Conservation (phyloP, 2,329 filamentous ascomycete genomes). For the Magnaporthiopsis rhizophila region DNA sequence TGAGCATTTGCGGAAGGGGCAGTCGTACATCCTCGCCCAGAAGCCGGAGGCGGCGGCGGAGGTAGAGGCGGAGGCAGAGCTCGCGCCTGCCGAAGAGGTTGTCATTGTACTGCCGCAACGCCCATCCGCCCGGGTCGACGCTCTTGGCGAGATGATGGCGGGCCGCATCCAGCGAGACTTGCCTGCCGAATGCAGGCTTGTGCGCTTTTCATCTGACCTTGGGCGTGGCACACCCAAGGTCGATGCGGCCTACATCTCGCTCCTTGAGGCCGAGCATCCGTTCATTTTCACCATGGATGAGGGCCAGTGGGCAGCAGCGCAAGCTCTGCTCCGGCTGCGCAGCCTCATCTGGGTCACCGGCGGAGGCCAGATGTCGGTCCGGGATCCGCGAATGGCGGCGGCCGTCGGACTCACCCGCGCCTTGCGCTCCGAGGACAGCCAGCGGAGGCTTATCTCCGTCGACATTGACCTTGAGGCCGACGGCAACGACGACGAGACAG, state of each 20-base stretch:
- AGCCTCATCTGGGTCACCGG: constrained; percentile 40
- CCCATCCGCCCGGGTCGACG: not conserved
- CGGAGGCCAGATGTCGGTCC: constrained; percentile 29
- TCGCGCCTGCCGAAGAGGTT: not conserved
- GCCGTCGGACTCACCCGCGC: constrained; percentile 39
- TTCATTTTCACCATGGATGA: constrained; percentile 31
- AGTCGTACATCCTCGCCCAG: not conserved
- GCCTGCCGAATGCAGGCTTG: not conserved
- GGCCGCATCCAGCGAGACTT: not conserved
- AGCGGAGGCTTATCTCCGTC: constrained; percentile 34
- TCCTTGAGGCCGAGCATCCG: constrained; percentile 30
- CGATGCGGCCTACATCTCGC: constrained; percentile 29
- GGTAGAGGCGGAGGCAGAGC: not conserved
- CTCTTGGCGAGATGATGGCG: not conserved
- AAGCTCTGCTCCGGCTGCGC: constrained; percentile 28
- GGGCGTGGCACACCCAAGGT: no score
- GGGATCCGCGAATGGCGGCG: constrained; percentile 27
- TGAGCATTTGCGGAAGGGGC: not conserved
- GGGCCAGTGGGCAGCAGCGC: constrained; percentile 31
- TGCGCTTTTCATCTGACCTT: not conserved
- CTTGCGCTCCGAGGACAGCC: constrained; percentile 39
- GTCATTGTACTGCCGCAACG: not conserved
- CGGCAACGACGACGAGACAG: not conserved
- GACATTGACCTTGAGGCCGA: constrained; percentile 24
- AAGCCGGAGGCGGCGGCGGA: no score